Percentiles rank a stretch among this genome's conserved stretches.
Conservation (phyloP, 129 eudicot genomes). For the Helichrysum umbraculigerum region DNA sequence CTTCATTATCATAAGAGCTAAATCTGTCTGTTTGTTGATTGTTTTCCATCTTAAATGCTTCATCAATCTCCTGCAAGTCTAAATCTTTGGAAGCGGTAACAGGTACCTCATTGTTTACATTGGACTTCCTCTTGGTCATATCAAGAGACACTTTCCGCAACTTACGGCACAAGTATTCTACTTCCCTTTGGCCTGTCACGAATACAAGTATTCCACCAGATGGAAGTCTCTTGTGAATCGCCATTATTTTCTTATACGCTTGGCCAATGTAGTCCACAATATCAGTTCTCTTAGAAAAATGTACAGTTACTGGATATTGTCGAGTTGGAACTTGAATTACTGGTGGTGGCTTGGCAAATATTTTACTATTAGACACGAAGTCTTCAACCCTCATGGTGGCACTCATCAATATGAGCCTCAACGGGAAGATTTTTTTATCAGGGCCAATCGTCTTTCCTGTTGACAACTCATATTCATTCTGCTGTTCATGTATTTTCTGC, state of each 20-base stretch:
- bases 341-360: conserved; percentile 72
- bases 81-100: conserved; percentile 35
- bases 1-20: conserved; percentile 41
- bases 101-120: conserved; percentile 29
- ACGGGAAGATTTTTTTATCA: conserved; percentile 59
- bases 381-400: conserved; percentile 91
- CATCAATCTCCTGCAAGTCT: conserved; percentile 71
- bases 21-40: conserved; percentile 63
- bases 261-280: conserved; percentile 86
- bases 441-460: conserved; percentile 51
- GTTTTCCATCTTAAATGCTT: conserved; percentile 68
- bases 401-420: conserved; percentile 91
- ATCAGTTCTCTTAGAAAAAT: conserved; percentile 87
- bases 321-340: conserved; percentile 82
- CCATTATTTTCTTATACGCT: conserved; percentile 82
- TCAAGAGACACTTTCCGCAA: conserved; percentile 75
- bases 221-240: conserved; percentile 90
- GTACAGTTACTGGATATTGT: conserved; percentile 75
- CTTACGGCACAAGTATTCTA: conserved; percentile 72
- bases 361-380: conserved; percentile 54
- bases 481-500: conserved; percentile 64
- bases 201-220: conserved; percentile 96
- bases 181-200: conserved; percentile 96
- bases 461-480: conserved; percentile 44
- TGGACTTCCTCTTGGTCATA: conserved; percentile 33